Percentiles rank a stretch among this genome's conserved stretches.
These are phyloP conservation scores for Aspergillus spinulosporus DNA, from an alignment of 2,329 filamentous ascomycete genomes.

Conservation along the genomic window DNA sequence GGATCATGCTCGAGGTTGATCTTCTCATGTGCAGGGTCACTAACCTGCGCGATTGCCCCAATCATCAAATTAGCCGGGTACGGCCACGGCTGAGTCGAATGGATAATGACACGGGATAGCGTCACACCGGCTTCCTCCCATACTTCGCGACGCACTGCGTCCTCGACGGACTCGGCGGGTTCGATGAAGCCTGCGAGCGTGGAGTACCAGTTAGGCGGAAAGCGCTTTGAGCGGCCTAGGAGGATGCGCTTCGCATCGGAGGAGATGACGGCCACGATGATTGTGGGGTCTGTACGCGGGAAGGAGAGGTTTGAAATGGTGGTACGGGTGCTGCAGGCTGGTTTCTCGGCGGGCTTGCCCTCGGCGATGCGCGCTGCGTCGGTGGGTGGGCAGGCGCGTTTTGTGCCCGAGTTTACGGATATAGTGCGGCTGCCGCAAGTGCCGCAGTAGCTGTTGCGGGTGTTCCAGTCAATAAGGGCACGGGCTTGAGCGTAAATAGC, in stretches of 20 bases:
- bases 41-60: slow-evolving; percentile 77
- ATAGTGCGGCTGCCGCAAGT: slow-evolving; percentile 83
- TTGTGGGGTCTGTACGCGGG: slow-evolving; percentile 88
- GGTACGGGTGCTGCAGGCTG: slow-evolving; percentile 75
- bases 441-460: slow-evolving; percentile 86
- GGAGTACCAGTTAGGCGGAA: slow-evolving; percentile 81
- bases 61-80: slow-evolving; percentile 86
- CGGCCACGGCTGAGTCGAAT: slow-evolving; percentile 84
- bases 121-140: slow-evolving; percentile 82
- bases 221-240: slow-evolving; percentile 81
- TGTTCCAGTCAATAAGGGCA: slow-evolving; percentile 90
- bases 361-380: slow-evolving; percentile 38
- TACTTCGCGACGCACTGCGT: slow-evolving; percentile 78
- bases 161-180: slow-evolving; percentile 80
- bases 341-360: slow-evolving; percentile 49
- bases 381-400: slow-evolving; percentile 47
- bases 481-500: slow-evolving; percentile 89
- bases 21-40: slow-evolving; percentile 73
- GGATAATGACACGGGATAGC: slow-evolving; percentile 75
- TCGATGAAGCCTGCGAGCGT: slow-evolving; percentile 87
- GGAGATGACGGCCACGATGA: slow-evolving; percentile 91
- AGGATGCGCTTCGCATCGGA: slow-evolving; percentile 74
- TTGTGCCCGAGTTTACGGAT: slow-evolving; percentile 45
- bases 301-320: slow-evolving; percentile 90
- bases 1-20: slow-evolving; percentile 85